Evolutionary conservation across 1,139 yeast species (phyloP).

Genomic region (Hyphopichia burtonii): DNA sequence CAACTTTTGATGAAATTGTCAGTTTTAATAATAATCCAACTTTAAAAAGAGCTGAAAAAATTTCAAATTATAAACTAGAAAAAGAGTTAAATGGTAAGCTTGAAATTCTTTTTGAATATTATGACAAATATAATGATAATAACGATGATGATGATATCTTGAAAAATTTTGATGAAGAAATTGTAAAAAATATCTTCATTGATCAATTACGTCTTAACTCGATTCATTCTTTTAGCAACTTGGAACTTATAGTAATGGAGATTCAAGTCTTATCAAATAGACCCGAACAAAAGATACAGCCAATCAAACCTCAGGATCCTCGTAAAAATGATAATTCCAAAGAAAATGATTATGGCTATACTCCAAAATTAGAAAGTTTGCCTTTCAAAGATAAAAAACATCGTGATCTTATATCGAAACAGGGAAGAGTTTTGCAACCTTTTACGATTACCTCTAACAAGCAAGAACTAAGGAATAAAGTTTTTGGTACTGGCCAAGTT

Average conservation of each 20-base stretch:
- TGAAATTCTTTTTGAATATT: slow-evolving; percentile 30
- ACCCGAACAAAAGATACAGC: slow-evolving; percentile 19
- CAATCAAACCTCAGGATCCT: slow-evolving; percentile 14
- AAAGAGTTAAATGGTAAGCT: slow-evolving; percentile 51
- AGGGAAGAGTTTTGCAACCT: slow-evolving; percentile 80
- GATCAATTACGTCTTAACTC: slow-evolving; percentile 55
- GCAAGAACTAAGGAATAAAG: slow-evolving; percentile 59
- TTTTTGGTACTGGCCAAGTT: slow-evolving; percentile 88
- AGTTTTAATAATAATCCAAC: slow-evolving; percentile 43
- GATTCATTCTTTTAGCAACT: slow-evolving; percentile 49
- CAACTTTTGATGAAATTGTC: slow-evolving; percentile 35
- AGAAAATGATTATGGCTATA: slow-evolving; percentile 39
- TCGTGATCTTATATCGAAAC: slow-evolving; percentile 50
- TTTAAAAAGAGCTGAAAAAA: slow-evolving; percentile 65
- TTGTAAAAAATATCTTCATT: slow-evolving; percentile 50
- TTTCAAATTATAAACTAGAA: slow-evolving; percentile 63
- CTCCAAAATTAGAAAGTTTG: slow-evolving; percentile 52
- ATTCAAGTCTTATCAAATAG: slow-evolving; percentile 48
- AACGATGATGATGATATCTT: slow-evolving; percentile 25
- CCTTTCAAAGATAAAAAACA: slow-evolving; percentile 27
- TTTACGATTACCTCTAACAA: slow-evolving; percentile 71
- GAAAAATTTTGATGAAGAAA: slow-evolving; percentile 57
- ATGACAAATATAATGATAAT: slow-evolving; percentile 11
- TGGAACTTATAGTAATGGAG: slow-evolving; percentile 61
- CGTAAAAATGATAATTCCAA: slow-evolving; percentile 16